phyloP scores from a whole-genome alignment of 257 asterid species.

The Lavandula angustifolia region DNA sequence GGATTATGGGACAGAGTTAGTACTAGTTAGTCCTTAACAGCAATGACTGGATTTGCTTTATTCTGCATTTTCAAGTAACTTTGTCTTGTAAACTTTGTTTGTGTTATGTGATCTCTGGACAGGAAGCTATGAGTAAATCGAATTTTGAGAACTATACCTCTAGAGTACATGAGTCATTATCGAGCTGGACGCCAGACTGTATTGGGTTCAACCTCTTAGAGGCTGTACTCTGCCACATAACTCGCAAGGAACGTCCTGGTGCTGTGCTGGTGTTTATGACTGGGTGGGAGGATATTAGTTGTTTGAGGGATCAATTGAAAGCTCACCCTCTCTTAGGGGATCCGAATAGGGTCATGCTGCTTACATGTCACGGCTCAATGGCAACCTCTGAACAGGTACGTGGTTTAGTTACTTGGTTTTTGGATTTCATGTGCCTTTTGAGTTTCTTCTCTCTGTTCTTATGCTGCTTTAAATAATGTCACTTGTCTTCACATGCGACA shows the following conservation, averaged over 20 bases:
- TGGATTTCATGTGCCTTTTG: conserved; percentile 2
- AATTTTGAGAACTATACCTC: conserved; percentile 83
- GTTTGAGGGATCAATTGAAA: conserved; percentile 89
- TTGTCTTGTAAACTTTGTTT: conserved; percentile 26
- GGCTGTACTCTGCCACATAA: conserved; percentile 89
- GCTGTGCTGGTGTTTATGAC: conserved; percentile 95
- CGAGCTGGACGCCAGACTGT: conserved; percentile 87
- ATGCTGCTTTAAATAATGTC: conserved; percentile 8
- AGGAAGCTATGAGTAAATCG: conserved; percentile 86
- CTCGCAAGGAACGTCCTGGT: conserved; percentile 96
- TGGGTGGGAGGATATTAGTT: conserved; percentile 99
- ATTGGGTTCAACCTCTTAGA: conserved; percentile 95
- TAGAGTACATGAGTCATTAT: conserved; percentile 81
- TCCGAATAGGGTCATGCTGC: conserved; percentile 90
- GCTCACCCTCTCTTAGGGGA: conserved; percentile 98
- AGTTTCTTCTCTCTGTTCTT: conserved; percentile 15
- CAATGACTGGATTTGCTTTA: conserved; percentile 19
- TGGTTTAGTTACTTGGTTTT: conserved; percentile 22
- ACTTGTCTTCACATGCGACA: not conserved
- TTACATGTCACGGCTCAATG: conserved; percentile 98
- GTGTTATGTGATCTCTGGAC: conserved; percentile 33
- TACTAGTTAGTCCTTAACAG: conserved; percentile 12
- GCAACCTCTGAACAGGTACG: conserved; percentile 92
- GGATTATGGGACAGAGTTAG: too few species aligned
- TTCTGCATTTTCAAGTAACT: conserved; percentile 18